Conservation (phyloP, 805 yeast genomes). For the Yarrowia alimentaria region DNA sequence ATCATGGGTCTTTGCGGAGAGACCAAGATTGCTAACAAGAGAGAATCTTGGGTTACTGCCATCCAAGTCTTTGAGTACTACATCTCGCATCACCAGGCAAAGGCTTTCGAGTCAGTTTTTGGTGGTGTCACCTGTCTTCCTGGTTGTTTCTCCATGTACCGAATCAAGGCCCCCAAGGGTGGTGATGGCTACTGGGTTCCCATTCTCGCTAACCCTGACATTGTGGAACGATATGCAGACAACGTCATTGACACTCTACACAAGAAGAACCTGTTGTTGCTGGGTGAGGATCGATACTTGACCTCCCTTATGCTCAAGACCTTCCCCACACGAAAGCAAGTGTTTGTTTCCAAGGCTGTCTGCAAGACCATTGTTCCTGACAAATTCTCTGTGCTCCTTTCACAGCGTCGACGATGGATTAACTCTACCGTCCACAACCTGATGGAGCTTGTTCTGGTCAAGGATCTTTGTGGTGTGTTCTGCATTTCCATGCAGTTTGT, state of each 20-base stretch:
- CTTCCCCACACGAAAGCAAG: constrained; percentile 84
- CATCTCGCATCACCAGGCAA: constrained; percentile 91
- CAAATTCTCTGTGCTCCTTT: constrained; percentile 69
- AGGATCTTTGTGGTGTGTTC: constrained; percentile 90
- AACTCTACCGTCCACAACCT: constrained; percentile 92
- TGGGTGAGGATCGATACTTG: constrained; percentile 89
- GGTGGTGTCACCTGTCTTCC: constrained; percentile 96
- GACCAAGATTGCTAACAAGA: constrained; percentile 83
- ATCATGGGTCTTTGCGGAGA: constrained; percentile 96
- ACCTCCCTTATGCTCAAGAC: constrained; percentile 84
- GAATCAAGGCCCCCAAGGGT: constrained; percentile 88
- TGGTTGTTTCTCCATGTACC: constrained; percentile 91
- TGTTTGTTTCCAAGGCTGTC: constrained; percentile 87
- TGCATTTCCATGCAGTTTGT: constrained; percentile 95
- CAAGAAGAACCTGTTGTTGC: constrained; percentile 74
- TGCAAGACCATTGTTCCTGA: constrained; percentile 90
- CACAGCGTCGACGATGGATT: constrained; percentile 97
- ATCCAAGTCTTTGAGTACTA: constrained; percentile 94
- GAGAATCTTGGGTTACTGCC: constrained; percentile 83
- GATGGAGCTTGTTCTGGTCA: constrained; percentile 80
- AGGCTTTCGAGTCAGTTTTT: constrained; percentile 89
- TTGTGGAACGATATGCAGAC: constrained; percentile 87
- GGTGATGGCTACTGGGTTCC: constrained; percentile 85
- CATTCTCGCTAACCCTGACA: constrained; percentile 86
- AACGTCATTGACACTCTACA: constrained; percentile 82